A percentile compares a stretch with the other conserved stretches of the same genome.
phyloP scores from a whole-genome alignment of 192 early-diverging fungal genomes.

The Chytriomyces hyalinus region DNA sequence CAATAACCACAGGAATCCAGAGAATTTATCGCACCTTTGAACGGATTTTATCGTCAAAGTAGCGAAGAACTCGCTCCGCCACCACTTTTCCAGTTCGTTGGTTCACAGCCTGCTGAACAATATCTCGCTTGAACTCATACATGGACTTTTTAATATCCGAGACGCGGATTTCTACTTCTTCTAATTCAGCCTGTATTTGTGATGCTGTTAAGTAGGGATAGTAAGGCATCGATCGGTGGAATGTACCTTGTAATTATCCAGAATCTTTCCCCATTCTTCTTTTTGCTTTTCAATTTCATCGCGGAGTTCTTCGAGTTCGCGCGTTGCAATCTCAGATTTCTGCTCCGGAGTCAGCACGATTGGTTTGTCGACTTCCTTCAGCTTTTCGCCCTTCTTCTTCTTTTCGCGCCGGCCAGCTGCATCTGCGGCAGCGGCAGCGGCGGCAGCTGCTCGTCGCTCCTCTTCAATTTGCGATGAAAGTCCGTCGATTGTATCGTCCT shows the following conservation, averaged over 20 bases:
- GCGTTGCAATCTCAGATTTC: constrained; percentile 65
- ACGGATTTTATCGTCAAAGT: constrained; percentile 66
- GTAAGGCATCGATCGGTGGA: background rate
- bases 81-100: constrained; percentile 60
- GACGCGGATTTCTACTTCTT: constrained; percentile 64
- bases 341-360: constrained; percentile 61
- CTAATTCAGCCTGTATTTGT: constrained; percentile 57
- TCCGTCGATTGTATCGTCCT: background rate
- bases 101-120: constrained; percentile 56
- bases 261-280: constrained; percentile 62
- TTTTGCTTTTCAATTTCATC: constrained; percentile 67
- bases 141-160: constrained; percentile 60
- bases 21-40: constrained; percentile 43
- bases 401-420: constrained; percentile 33
- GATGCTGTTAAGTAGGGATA: background rate
- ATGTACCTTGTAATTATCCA: constrained; percentile 61
- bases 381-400: constrained; percentile 62
- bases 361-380: constrained; percentile 50
- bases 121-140: constrained; percentile 67
- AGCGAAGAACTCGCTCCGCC: constrained; percentile 59
- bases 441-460: constrained; percentile 10
- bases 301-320: constrained; percentile 64
- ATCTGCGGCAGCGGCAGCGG: constrained; percentile 8
- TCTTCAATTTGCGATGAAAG: constrained; percentile 27
- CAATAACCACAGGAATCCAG: background rate